Evolutionary conservation across 441 rosid species (phyloP).

Genomic region (Dalechampia spathulata): DNA sequence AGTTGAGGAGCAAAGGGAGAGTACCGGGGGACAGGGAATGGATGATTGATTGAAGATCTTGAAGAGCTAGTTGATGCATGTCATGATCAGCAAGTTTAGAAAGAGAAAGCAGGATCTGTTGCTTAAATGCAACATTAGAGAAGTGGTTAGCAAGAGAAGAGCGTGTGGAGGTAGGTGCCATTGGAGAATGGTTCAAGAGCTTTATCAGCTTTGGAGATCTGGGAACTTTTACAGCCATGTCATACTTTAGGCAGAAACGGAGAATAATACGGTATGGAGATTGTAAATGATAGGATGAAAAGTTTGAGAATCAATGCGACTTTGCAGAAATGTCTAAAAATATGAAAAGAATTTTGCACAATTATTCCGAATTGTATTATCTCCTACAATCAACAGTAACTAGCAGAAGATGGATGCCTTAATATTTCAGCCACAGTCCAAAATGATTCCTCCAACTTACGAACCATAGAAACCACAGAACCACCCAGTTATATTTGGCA

Average conservation of each 20-base stretch:
- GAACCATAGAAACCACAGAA: conserved; percentile 7
- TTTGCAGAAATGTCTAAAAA: too few species aligned
- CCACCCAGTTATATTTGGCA: neutral
- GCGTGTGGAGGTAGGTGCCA: conserved; percentile 18
- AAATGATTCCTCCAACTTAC: neutral
- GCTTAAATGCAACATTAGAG: conserved; percentile 76
- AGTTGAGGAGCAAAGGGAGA: conserved; percentile 66
- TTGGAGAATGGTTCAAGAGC: conserved; percentile 15
- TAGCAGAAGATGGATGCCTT: neutral
- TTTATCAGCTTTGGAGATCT: conserved; percentile 32
- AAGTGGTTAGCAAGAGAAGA: conserved; percentile 50
- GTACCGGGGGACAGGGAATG: conserved; percentile 46
- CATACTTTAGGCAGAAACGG: neutral
- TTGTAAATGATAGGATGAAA: neutral
- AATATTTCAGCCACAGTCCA: neutral
- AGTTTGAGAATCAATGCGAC: too few species aligned
- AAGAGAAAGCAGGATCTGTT: conserved; percentile 56
- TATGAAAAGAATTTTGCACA: too few species aligned
- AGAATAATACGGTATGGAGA: neutral
- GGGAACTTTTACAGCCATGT: conserved; percentile 43
- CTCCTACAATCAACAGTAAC: too few species aligned
- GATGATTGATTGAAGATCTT: conserved; percentile 67
- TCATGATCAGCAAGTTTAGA: conserved; percentile 84
- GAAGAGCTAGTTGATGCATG: conserved; percentile 64
- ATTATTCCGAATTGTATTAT: neutral